phyloP scores from a whole-genome alignment of 768 basidiomycete species.

The Arthromyces matolae region DNA sequence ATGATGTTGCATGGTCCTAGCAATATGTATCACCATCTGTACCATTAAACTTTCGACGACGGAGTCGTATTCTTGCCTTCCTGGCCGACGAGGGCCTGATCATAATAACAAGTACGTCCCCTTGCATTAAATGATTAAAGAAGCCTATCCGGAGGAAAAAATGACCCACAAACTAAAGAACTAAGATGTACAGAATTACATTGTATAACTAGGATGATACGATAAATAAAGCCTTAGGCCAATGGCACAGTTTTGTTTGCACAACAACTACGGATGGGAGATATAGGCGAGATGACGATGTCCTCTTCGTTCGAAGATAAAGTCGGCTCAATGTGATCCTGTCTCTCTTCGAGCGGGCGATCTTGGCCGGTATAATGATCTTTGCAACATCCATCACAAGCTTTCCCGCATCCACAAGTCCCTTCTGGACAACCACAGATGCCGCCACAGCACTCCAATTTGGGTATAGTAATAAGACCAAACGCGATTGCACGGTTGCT shows the following conservation, averaged over 20 bases:
- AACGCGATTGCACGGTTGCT: slow-evolving; percentile 42
- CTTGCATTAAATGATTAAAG: no score
- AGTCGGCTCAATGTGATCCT: neutral
- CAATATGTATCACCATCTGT: neutral
- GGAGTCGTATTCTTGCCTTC: no score
- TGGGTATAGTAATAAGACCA: slow-evolving; percentile 54
- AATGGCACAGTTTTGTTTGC: slow-evolving; percentile 16
- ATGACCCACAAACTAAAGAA: no score
- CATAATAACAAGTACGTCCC: no score
- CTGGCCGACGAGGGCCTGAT: no score
- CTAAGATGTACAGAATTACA: neutral
- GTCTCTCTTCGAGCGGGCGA: neutral
- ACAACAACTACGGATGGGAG: slow-evolving; percentile 28
- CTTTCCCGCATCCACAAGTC: slow-evolving; percentile 51
- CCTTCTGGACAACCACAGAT: slow-evolving; percentile 54
- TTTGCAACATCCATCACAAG: slow-evolving; percentile 53
- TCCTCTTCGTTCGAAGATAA: neutral
- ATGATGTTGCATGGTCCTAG: neutral
- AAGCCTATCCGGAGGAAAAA: no score
- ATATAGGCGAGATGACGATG: neutral
- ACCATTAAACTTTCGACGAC: neutral
- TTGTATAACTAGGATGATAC: neutral
- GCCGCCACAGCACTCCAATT: slow-evolving; percentile 66
- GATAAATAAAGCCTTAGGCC: neutral
- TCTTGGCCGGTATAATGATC: slow-evolving; percentile 22